These are phyloP conservation scores for Plectosphaerella sp. DNA, from an alignment of 2,329 filamentous ascomycete genomes.

Conservation along the genomic window DNA sequence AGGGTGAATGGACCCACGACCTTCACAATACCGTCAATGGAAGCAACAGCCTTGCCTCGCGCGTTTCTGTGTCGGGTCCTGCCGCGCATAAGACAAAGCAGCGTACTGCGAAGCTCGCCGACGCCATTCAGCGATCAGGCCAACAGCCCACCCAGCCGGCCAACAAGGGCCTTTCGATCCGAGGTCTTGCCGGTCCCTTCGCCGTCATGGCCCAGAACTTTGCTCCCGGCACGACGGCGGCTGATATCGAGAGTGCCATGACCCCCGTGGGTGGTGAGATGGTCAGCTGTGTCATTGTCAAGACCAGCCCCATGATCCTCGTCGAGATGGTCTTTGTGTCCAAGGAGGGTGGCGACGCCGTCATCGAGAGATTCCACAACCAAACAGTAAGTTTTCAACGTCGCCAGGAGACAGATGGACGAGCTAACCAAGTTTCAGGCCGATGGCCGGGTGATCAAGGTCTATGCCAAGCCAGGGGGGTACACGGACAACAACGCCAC, in stretches of 20 bases:
- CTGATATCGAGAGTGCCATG: slow-evolving; percentile 80
- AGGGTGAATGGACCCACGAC: slow-evolving; percentile 69
- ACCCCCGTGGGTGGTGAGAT: slow-evolving; percentile 68
- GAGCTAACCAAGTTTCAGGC: slow-evolving; percentile 41
- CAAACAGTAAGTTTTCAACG: slow-evolving; percentile 56
- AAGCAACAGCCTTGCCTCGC: slow-evolving; percentile 38
- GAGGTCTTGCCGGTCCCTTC: slow-evolving; percentile 68
- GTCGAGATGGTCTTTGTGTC: slow-evolving; percentile 73
- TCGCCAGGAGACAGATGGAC: background rate
- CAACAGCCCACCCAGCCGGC: slow-evolving; percentile 9
- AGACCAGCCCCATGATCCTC: slow-evolving; percentile 66
- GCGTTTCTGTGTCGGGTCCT: slow-evolving; percentile 37
- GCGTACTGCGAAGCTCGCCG: slow-evolving; percentile 18
- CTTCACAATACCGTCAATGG: slow-evolving; percentile 47
- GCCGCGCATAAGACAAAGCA: slow-evolving; percentile 25
- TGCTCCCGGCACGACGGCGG: slow-evolving; percentile 73
- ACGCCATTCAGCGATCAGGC: slow-evolving; percentile 13
- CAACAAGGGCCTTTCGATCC: slow-evolving; percentile 58
- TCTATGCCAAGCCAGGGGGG: slow-evolving; percentile 61
- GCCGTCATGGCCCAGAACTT: slow-evolving; percentile 77
- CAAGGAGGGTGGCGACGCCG: slow-evolving; percentile 67
- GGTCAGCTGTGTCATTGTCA: slow-evolving; percentile 62
- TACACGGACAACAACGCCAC: slow-evolving; percentile 13
- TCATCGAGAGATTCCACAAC: slow-evolving; percentile 73
- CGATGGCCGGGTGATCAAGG: slow-evolving; percentile 68